A percentile compares a stretch with the other conserved stretches of the same genome.
phyloP scores from a whole-genome alignment of 1,284 basidiomycete genomes.

The Leccinum solheimii region DNA sequence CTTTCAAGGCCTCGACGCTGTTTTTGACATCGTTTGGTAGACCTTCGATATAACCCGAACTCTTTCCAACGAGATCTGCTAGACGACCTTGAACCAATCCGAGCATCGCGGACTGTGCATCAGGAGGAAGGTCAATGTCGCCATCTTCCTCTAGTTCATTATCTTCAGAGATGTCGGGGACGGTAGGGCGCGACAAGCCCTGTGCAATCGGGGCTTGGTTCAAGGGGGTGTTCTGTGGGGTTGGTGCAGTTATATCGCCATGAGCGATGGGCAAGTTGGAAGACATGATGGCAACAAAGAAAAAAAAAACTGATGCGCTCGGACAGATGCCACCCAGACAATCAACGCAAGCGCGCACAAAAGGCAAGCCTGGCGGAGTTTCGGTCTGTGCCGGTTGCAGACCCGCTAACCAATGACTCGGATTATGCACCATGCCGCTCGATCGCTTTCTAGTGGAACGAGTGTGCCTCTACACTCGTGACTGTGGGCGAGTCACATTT shows the following conservation, averaged over 20 bases:
- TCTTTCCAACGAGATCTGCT: conserved; percentile 70
- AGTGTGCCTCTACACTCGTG: not conserved
- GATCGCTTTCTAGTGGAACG: not conserved
- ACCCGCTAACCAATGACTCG: not conserved
- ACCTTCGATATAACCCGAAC: conserved; percentile 85
- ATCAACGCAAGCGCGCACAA: conserved; percentile 29
- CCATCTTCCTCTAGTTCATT: conserved; percentile 58
- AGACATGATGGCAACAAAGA: conserved; percentile 45
- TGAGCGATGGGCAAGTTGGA: conserved; percentile 47
- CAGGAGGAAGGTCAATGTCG: conserved; percentile 31
- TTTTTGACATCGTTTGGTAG: conserved; percentile 83
- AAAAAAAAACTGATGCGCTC: conserved; percentile 23
- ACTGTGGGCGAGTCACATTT: not conserved
- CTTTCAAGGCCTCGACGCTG: conserved; percentile 91
- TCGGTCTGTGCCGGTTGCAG: conserved; percentile 30
- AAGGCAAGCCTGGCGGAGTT: conserved; percentile 34
- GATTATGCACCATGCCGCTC: not conserved
- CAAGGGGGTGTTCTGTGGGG: conserved; percentile 81
- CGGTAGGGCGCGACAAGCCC: conserved; percentile 66
- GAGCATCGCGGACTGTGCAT: conserved; percentile 51
- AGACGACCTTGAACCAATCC: conserved; percentile 68
- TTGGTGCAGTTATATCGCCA: conserved; percentile 62
- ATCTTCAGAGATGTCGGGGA: conserved; percentile 70
- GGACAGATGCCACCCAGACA: conserved; percentile 19
- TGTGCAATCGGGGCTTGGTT: conserved; percentile 66